Evolutionary conservation across 2,329 filamentous ascomycete genomes (phyloP), one percentile per base, ranked within the genome.

Genomic region (Thielaviopsis punctulata): DNA sequence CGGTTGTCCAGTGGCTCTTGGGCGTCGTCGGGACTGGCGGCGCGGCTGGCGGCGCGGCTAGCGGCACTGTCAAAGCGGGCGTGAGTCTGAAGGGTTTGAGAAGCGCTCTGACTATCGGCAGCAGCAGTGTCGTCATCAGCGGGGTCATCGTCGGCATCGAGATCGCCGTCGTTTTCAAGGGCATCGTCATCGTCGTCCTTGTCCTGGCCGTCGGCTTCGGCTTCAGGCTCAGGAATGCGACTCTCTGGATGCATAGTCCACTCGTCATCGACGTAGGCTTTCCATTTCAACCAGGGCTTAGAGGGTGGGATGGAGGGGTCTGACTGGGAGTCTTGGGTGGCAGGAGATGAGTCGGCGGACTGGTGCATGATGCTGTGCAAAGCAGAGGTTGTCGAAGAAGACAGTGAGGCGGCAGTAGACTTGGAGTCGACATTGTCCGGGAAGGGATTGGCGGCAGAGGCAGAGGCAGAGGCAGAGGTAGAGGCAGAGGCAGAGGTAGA

Each of bases 221-320:
- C 58, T 6, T 58, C 59, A 49, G 58, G 50, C 56, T 52, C 49
- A 9, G 54, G 56, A 19, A 56, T 24, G 13, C 56, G 56, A 33
- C 54, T 66, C 52, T 69, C 68, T 1, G 68, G 68, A 45, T 70
- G 69, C 1, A 61, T 56, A 22, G 65, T 56, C 51, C 60, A 67
- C 53, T 70, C 67, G 15, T 63, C 65, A 25, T 65, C 61, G 7
- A 71, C 53, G 48, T 69, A 70, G 3, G 68, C 66, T 1, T 65
- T 69, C 8, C 71, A 60, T 41, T 67, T 57, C 19, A 65, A 59
- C 64, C 66, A 70, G 21, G 63, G 62, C 2, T 65, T 64, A 12
- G 51, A 52, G 12, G 62, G n/a, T n/a, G 30, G 63, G 4, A 57
- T 55, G 47, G 62, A 33, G 22, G 43, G n/a, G 30, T 53, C 39